phyloP scores from a whole-genome alignment of 2,329 filamentous ascomycete species.

The Penicillium frequentans region DNA sequence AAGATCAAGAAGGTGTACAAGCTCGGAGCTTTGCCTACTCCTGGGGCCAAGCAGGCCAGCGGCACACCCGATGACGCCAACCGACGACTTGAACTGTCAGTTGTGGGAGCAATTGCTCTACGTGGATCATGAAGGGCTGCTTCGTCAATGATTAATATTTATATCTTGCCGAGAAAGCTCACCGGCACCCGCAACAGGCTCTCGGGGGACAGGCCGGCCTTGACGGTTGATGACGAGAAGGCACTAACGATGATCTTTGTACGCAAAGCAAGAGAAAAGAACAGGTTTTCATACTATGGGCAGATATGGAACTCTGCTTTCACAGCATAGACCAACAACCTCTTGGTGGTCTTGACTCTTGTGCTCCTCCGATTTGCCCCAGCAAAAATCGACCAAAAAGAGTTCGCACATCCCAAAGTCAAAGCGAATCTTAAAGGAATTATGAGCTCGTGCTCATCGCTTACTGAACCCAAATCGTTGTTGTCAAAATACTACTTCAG shows the following conservation, averaged over 20 bases:
- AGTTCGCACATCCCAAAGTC: background rate
- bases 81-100: slow-evolving; percentile 60
- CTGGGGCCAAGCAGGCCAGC: slow-evolving; percentile 17
- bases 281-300: background rate
- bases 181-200: background rate
- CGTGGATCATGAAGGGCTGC: slow-evolving; percentile 52
- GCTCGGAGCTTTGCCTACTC: slow-evolving; percentile 61
- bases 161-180: background rate
- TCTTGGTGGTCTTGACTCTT: background rate
- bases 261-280: background rate
- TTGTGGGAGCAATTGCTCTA: slow-evolving; percentile 76
- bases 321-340: background rate
- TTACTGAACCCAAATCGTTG: background rate
- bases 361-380: background rate
- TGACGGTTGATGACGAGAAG: background rate
- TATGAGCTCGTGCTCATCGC: background rate
- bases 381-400: background rate
- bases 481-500: no score
- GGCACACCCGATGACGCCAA: slow-evolving; percentile 23
- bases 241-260: background rate
- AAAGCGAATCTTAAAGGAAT: background rate
- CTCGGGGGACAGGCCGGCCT: background rate
- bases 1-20: slow-evolving; percentile 87
- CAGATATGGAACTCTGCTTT: background rate
- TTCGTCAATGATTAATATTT: background rate